Base-by-base conservation (phyloP, 2,329 filamentous ascomycete species). In the Chrysoporthe puriensis region DNA sequence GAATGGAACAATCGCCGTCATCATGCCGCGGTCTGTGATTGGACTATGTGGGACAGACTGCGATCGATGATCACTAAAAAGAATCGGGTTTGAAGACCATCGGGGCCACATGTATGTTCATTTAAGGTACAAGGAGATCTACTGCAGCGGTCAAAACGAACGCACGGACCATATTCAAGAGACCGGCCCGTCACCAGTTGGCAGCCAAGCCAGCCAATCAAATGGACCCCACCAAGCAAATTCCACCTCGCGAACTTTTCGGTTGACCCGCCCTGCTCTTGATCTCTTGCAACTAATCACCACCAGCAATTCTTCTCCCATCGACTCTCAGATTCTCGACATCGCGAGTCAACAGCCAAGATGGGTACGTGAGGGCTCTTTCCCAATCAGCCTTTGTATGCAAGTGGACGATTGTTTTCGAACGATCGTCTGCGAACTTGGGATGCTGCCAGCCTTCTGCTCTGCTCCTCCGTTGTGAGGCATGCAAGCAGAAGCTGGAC, bases 311-410 rank as follows among this genome's bases (percentile, higher is more conserved):
- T 60, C 57, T 60, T 60, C 42, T 26, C 21, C 57, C 57, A 60
- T 60, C 36, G 57, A 76, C 79, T 78, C 81, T 77, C 69, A 70
- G 72, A 73, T 73, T 68, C 61, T 65, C 71, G 69, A 75, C 70
- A 76, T 72, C 69, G 70, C 72, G 73, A 79, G 78, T 77, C 78
- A 68, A 78, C 76, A 84, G 83, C 81, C 83, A 86, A 82, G 81
- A 88, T 88, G 86, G 86, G 86, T 88, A 88, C 82, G 86, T 85
- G 84, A 78, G 74, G 76, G 72, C 71, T 68, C 77, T 75, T 62
- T 76, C 76, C 74, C 77, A 63, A 62, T 52, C 75, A 79, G 77
- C 77, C 78, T 78, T 77, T 77, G 83, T 84, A 78, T 85, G 83
- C 83, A 82, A 85, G 82, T 85, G 83, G 82, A 78, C 21, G 43